Conservation (phyloP, 2,329 filamentous ascomycete genomes). For the Phaeosphaeria sp. region DNA sequence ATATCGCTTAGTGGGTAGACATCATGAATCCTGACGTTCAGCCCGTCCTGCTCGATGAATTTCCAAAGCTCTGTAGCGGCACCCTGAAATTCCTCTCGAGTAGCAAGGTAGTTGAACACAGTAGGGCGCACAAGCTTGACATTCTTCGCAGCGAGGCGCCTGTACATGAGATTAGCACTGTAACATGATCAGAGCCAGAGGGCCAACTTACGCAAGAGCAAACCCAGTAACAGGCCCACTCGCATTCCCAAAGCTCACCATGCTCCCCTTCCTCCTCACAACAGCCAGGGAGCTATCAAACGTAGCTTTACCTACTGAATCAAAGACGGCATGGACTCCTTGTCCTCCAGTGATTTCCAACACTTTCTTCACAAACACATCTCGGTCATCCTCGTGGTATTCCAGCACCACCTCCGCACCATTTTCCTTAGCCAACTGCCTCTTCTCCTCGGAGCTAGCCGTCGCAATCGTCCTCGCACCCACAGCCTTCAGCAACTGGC, state of each 20-base stretch:
- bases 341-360: conserved; percentile 73
- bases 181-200: background rate
- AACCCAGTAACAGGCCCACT: conserved; percentile 78
- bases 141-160: conserved; percentile 73
- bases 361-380: conserved; percentile 56
- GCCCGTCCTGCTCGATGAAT: conserved; percentile 70
- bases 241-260: conserved; percentile 83
- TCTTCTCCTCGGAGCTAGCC: conserved; percentile 75
- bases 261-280: conserved; percentile 76
- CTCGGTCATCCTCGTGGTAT: conserved; percentile 63
- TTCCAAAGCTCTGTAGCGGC: conserved; percentile 77
- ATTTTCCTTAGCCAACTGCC: conserved; percentile 69
- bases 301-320: conserved; percentile 84
- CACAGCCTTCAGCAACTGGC: conserved; percentile 73
- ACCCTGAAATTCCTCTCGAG: conserved; percentile 69
- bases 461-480: conserved; percentile 83
- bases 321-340: conserved; percentile 80
- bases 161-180: conserved; percentile 16
- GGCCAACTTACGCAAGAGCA: conserved; percentile 60
- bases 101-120: conserved; percentile 68
- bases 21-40: conserved; percentile 77
- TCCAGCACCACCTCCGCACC: conserved; percentile 77
- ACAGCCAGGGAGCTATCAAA: conserved; percentile 80
- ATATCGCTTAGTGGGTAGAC: conserved; percentile 78
- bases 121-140: conserved; percentile 76